phyloP scores from a whole-genome alignment of 495 filamentous ascomycete species.

The Penicillium coffeae region DNA sequence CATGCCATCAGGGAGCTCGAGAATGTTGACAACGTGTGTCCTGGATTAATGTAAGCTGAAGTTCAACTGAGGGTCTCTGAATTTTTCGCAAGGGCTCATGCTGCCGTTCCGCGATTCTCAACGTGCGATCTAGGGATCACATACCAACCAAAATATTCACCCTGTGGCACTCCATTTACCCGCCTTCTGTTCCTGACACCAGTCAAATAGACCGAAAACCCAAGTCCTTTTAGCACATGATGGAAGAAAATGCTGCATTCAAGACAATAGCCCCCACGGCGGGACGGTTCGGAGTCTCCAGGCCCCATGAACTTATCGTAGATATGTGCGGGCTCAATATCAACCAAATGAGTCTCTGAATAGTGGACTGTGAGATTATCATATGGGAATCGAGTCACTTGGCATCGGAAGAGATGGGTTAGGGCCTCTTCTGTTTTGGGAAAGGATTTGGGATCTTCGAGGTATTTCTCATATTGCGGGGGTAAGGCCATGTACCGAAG shows the following conservation, averaged over 20 bases:
- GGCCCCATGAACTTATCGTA: conserved; percentile 59
- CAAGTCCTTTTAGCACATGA: conserved; percentile 57
- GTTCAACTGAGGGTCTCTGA: no score
- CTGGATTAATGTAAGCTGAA: conserved; percentile 24
- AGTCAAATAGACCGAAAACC: conserved; percentile 53
- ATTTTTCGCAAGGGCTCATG: no score
- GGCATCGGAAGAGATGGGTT: conserved; percentile 31
- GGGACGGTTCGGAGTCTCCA: conserved; percentile 22
- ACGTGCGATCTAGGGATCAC: neutral
- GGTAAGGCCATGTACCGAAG: conserved; percentile 22
- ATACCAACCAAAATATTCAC: conserved; percentile 42
- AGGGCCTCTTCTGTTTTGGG: conserved; percentile 24
- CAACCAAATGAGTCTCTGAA: conserved; percentile 46
- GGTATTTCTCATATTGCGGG: conserved; percentile 13
- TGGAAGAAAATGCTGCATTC: conserved; percentile 68
- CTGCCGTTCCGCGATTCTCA: no score
- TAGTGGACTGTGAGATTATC: conserved; percentile 63
- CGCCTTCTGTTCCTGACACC: conserved; percentile 40
- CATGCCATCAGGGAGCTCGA: conserved; percentile 44
- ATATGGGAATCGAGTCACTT: conserved; percentile 62
- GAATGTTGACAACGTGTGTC: conserved; percentile 69
- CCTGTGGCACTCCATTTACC: conserved; percentile 25
- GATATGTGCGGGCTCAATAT: conserved; percentile 53
- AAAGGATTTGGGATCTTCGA: conserved; percentile 14
- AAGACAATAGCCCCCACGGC: conserved; percentile 76